Percentiles rank a stretch among this genome's conserved stretches.
These are phyloP conservation scores for Talaromyces sp. DNA, from an alignment of 2,329 filamentous ascomycete species.

Conservation along the genomic window DNA sequence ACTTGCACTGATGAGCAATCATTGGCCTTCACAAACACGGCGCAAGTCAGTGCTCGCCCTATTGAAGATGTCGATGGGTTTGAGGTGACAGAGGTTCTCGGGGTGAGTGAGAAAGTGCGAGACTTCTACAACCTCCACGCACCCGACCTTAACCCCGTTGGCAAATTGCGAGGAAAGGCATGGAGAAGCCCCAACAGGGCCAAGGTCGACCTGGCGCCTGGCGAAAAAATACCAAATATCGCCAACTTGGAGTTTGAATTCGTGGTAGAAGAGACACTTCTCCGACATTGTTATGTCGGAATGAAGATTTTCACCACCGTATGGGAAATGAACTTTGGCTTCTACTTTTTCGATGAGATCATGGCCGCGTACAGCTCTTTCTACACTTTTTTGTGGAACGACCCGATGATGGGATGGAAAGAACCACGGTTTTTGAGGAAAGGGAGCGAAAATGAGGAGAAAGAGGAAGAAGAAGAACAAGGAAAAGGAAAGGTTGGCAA, in stretches of 20 bases:
- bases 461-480: constrained; percentile 11
- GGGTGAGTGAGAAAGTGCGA: constrained; percentile 38
- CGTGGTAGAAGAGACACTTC: constrained; percentile 60
- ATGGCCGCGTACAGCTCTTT: constrained; percentile 54
- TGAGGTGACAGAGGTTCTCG: constrained; percentile 52
- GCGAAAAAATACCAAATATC: constrained; percentile 19
- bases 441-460: constrained; percentile 7
- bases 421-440: constrained; percentile 36
- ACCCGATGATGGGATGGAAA: constrained; percentile 63
- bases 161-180: constrained; percentile 47
- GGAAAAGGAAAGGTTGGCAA: constrained; percentile 8
- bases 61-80: constrained; percentile 51
- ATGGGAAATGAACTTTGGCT: constrained; percentile 52
- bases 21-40: constrained; percentile 31
- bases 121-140: constrained; percentile 44
- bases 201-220: constrained; percentile 30
- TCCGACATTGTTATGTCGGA: constrained; percentile 56
- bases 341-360: constrained; percentile 60
- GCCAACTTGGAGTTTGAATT: constrained; percentile 46
- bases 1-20: constrained; percentile 37
- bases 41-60: constrained; percentile 28
- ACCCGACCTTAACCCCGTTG: constrained; percentile 45
- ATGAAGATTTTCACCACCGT: constrained; percentile 56
- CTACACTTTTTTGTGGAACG: constrained; percentile 61
- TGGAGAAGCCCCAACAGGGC: constrained; percentile 42